A percentile compares a stretch with the other conserved stretches of the same genome.
Conservation (phyloP, 2,329 filamentous ascomycete genomes). For the Helminthosporium solani region DNA sequence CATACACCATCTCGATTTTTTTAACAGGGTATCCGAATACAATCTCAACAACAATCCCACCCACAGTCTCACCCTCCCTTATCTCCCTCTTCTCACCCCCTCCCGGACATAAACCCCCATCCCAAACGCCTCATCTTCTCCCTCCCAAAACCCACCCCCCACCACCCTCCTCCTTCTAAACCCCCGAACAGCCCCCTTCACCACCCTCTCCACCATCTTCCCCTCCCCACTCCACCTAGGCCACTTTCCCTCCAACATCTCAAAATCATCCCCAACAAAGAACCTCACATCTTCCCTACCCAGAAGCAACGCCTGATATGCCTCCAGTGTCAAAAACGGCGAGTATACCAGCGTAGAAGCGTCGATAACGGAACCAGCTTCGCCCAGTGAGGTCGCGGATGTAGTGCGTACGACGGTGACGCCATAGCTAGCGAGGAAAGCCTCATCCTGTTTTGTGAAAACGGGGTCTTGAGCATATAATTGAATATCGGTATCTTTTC, state of each 20-base stretch:
- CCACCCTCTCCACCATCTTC: slow-evolving; percentile 21
- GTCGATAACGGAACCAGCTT: slow-evolving; percentile 22
- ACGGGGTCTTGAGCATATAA: slow-evolving; percentile 33
- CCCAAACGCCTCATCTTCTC: slow-evolving; percentile 27
- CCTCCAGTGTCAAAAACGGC: slow-evolving; percentile 29
- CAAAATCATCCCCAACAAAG: slow-evolving; percentile 32
- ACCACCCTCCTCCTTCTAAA: slow-evolving; percentile 20
- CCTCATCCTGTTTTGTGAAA: slow-evolving; percentile 30
- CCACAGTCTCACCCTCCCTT: slow-evolving; percentile 1
- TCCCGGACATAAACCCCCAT: slow-evolving; percentile 27
- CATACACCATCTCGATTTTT: too few relatives aligned
- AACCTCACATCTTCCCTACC: slow-evolving; percentile 8
- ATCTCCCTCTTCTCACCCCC: slow-evolving; percentile 2
- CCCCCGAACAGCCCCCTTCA: slow-evolving; percentile 12
- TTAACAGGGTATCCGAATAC: not conserved
- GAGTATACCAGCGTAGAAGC: slow-evolving; percentile 28
- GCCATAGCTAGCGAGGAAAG: slow-evolving; percentile 20
- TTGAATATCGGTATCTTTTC: slow-evolving; percentile 14
- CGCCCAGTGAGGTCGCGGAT: slow-evolving; percentile 26
- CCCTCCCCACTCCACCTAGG: slow-evolving; percentile 28
- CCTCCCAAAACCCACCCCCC: slow-evolving; percentile 27
- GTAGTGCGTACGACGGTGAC: slow-evolving; percentile 26
- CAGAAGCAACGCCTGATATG: slow-evolving; percentile 16
- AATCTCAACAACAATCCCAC: not conserved
- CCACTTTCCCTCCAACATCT: slow-evolving; percentile 28